Evolutionary conservation across 805 yeast genomes (phyloP), one percentile per base, ranked within the genome.

Genomic region (Saccharomyces mikatae): DNA sequence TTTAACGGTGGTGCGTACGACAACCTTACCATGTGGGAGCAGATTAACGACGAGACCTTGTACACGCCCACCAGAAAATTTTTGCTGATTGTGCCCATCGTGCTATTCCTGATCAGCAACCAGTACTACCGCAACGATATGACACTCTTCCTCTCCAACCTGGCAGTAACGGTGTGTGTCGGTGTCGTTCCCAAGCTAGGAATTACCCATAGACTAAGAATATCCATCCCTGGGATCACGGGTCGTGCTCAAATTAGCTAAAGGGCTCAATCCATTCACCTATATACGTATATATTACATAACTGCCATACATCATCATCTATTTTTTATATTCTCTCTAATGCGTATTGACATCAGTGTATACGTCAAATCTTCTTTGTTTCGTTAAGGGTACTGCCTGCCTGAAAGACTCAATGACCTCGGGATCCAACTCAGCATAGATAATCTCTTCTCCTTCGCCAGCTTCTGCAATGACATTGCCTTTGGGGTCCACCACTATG

Each of bases 1-100:
- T 89, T 90, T 75, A 91, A 89, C 66, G 83, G 86, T 41, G 98
- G 98, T 44, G 97, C 97, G 0, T 92, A 86, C 71, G 98, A 91
- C 67, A 83, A 88, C 64, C 77, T 91, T 60, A 91, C 96, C 27
- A 88, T 91, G 97, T 91, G 98, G 98, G 98, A 91, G 71, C 98
- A 91, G 72, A 84, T 74, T 41, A 92, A 87, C 69, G 83, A 90
- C 63, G 98, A 97, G 54, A 96, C 89, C 66, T 96, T 89, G 71
- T 91, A 90, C 71, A 91, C 98, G 0, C 97, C 97, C 11, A 84
- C 96, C 29, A 90, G 91, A 75, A 91, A 91, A 71, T 91, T 89
- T 67, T 76, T 91, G 60, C 80, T 91, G 75, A 83, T 89, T 51
- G 97, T 91, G 14, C 98, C 98, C 27, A 86, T 92, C 59, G 84